Evolutionary conservation across 495 filamentous ascomycete genomes (phyloP).

Genomic region (Sordaria brevicollis): DNA sequence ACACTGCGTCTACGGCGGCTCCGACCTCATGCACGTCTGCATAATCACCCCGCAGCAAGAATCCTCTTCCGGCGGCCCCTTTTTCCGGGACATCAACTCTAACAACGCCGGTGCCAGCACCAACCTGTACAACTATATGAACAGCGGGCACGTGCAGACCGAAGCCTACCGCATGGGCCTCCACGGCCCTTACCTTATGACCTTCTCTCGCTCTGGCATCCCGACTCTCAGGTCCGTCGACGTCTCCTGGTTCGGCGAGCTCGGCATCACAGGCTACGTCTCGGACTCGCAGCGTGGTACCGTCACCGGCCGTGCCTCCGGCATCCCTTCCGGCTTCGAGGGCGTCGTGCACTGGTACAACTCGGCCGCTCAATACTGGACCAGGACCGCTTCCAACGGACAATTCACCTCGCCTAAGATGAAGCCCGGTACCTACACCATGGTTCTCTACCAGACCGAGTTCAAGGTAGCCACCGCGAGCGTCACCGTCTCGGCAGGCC

Average conservation of each 20-base stretch:
- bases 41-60: constrained; percentile 43
- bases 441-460: constrained; percentile 57
- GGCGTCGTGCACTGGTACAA: constrained; percentile 60
- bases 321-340: constrained; percentile 35
- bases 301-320: constrained; percentile 48
- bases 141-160: constrained; percentile 52
- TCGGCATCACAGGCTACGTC: constrained; percentile 49
- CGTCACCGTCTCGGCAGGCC: constrained; percentile 45
- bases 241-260: constrained; percentile 48
- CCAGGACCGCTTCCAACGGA: constrained; percentile 40
- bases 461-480: constrained; percentile 42
- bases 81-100: constrained; percentile 55
- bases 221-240: constrained; percentile 39
- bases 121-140: constrained; percentile 62
- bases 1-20: constrained; percentile 45
- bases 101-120: constrained; percentile 51
- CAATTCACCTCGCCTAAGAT: constrained; percentile 53
- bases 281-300: constrained; percentile 42
- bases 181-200: constrained; percentile 56
- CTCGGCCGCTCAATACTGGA: constrained; percentile 53
- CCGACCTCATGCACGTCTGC: constrained; percentile 38
- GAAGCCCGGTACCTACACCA: constrained; percentile 58
- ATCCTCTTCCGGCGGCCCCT: constrained; percentile 45
- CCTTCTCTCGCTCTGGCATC: constrained; percentile 49
- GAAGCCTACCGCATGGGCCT: constrained; percentile 52